These are phyloP conservation scores for Eremothecium gossypii DNA, from an alignment of 1,139 yeast species.

Conservation along the genomic window DNA sequence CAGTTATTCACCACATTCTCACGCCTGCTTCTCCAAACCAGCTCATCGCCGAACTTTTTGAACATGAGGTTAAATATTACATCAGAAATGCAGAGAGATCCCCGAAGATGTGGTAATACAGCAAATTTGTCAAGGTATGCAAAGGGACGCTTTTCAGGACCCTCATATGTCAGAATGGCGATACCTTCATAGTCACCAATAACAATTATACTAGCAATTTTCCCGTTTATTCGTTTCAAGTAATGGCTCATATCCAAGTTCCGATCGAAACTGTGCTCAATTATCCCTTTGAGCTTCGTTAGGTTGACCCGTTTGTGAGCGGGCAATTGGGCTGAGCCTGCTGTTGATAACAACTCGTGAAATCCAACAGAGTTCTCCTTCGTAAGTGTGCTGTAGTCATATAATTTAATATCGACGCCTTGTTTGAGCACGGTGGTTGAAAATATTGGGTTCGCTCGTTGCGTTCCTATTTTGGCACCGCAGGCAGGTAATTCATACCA, in stretches of 20 bases:
- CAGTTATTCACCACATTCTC: conserved; percentile 90
- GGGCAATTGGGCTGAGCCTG: neutral
- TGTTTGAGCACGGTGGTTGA: conserved; percentile 68
- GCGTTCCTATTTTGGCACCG: conserved; percentile 7
- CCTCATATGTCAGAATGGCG: conserved; percentile 82
- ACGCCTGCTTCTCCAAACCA: conserved; percentile 83
- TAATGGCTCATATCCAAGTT: conserved; percentile 57
- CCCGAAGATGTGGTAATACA: conserved; percentile 72
- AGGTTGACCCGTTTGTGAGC: conserved; percentile 39
- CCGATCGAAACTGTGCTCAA: conserved; percentile 75
- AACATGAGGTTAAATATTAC: conserved; percentile 74
- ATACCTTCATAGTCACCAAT: conserved; percentile 96
- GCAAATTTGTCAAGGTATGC: conserved; percentile 92
- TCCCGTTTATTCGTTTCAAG: conserved; percentile 50
- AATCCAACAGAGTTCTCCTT: conserved; percentile 21
- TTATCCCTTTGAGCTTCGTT: conserved; percentile 44
- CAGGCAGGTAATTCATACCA: conserved; percentile 19
- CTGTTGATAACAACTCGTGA: conserved; percentile 10
- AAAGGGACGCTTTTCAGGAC: conserved; percentile 23
- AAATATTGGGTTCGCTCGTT: conserved; percentile 21
- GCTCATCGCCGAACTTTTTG: conserved; percentile 59
- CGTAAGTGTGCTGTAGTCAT: conserved; percentile 29
- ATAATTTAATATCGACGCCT: conserved; percentile 59
- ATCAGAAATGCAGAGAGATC: conserved; percentile 90
- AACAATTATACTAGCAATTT: conserved; percentile 66